These are phyloP conservation scores for Hypomontagnella submonticulosa DNA, from an alignment of 495 filamentous ascomycete genomes.

Conservation along the genomic window DNA sequence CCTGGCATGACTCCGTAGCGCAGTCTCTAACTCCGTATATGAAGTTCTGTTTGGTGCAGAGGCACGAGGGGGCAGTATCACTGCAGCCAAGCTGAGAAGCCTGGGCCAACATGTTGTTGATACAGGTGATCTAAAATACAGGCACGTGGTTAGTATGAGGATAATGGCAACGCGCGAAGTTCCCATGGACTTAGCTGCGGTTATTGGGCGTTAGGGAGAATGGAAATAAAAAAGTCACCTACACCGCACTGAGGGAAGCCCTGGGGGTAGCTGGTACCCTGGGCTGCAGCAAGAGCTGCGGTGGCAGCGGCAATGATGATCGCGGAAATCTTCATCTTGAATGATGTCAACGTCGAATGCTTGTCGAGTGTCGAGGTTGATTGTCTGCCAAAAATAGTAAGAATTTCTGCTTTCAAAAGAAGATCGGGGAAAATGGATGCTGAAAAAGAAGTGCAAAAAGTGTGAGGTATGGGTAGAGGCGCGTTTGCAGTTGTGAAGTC, in stretches of 20 bases:
- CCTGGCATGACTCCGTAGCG: slow-evolving; percentile 71
- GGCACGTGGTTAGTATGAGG: not conserved
- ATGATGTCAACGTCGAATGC: slow-evolving; percentile 19
- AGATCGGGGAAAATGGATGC: slow-evolving; percentile 40
- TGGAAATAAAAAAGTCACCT: slow-evolving; percentile 41
- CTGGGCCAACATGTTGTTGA: slow-evolving; percentile 76
- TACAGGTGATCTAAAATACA: slow-evolving; percentile 70
- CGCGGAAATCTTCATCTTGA: slow-evolving; percentile 55
- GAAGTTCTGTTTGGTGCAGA: slow-evolving; percentile 77
- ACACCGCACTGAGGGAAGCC: slow-evolving; percentile 54
- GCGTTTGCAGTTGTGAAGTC: slow-evolving; percentile 43
- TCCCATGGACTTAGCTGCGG: no score
- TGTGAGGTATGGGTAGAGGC: slow-evolving; percentile 33
- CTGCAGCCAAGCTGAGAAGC: slow-evolving; percentile 70
- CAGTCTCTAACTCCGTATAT: slow-evolving; percentile 83
- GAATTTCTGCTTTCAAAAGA: slow-evolving; percentile 45
- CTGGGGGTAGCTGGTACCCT: slow-evolving; percentile 37
- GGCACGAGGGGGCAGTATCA: slow-evolving; percentile 67
- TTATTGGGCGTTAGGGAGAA: not conserved
- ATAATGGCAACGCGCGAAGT: no score
- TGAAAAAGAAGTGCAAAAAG: slow-evolving; percentile 49
- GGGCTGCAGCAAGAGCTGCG: slow-evolving; percentile 47
- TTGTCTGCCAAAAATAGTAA: slow-evolving; percentile 40
- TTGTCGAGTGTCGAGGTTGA: slow-evolving; percentile 15
- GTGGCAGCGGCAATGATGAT: slow-evolving; percentile 46